These are phyloP conservation scores for Hericium coralloides DNA, from an alignment of 768 basidiomycete genomes.

Conservation along the genomic window DNA sequence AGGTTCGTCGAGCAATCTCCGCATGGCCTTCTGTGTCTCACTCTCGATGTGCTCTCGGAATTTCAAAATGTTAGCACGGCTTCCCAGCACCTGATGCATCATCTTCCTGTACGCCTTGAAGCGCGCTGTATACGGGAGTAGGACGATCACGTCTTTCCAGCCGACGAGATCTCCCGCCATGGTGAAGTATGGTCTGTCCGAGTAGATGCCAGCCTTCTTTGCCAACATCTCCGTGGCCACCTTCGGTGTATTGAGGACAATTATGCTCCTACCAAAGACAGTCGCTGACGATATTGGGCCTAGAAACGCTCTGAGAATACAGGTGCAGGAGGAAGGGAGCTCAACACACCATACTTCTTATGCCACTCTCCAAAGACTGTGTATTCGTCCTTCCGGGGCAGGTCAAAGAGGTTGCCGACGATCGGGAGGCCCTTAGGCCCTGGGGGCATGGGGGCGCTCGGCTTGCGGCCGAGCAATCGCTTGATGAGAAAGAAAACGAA, in stretches of 20 bases:
- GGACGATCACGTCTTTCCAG: conserved; percentile 10
- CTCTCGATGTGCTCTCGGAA: conserved; percentile 12
- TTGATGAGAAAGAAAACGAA: conserved; percentile 8
- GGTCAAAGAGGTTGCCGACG: conserved; percentile 12
- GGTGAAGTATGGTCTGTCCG: conserved; percentile 10
- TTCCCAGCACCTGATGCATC: conserved; percentile 13
- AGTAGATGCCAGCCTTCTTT: conserved; percentile 19
- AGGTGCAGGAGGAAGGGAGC: neutral
- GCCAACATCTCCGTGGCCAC: conserved; percentile 16
- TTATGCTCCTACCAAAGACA: conserved; percentile 15
- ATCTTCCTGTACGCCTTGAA: conserved; percentile 14
- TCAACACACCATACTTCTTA: conserved; percentile 8
- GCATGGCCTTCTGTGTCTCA: conserved; percentile 8
- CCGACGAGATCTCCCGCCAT: conserved; percentile 15
- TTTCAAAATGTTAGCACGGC: conserved; percentile 7
- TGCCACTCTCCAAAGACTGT: conserved; percentile 7
- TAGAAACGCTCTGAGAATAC: neutral
- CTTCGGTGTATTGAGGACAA: conserved; percentile 17
- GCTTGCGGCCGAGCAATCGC: conserved; percentile 8
- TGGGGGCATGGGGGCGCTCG: conserved; percentile 5
- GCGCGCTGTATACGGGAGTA: conserved; percentile 13
- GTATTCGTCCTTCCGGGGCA: conserved; percentile 9
- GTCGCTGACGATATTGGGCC: conserved; percentile 17
- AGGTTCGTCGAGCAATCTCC: conserved; percentile 10
- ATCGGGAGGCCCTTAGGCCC: conserved; percentile 11